Base-by-base conservation (phyloP, 352 stramenopile species). In the Pythium pyrilobum region DNA sequence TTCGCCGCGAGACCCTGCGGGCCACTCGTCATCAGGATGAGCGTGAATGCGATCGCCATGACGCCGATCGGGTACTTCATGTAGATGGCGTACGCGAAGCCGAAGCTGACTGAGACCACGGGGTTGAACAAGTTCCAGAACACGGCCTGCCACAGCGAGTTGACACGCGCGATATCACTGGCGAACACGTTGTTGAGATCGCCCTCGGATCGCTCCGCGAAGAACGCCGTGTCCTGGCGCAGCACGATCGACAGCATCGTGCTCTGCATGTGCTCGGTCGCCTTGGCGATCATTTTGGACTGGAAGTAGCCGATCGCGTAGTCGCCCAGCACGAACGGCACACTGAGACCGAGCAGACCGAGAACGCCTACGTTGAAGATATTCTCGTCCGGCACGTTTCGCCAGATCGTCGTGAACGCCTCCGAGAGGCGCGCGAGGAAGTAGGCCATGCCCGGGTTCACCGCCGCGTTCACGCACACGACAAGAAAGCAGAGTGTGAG, bases 251-350 rank as follows among this genome's bases (percentile, higher is more conserved):
- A 66, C 4, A 95, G 71, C 45, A 95, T 49, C 23, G 66, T 77
- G 34, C 61, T 74, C 56, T 95, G 81, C 60, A 95, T 74, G 40
- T 68, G 74, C 46, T 92, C 80, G 1, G 81, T 92, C 16, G 85
- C 85, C 64, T 92, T 95, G 24, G 81, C 82, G 49, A 95, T 95
- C 85, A 95, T 95, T 46, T 95, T 95, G 47, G 80, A 91, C 66
- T 95, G 85, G 67, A 95, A 95, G 59, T 89, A 93, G 36, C 85
- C 85, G 29, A 95, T 82, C 2, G 77, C 70, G 59, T 92, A 92
- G 65, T 95, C 76, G n/a, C 81, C 85, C 23, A 95, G 64, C 33
- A 91, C 81, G 53, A 93, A 95, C 16, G 85, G 85, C 21, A 95
- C 76, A 41, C 76, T 91, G 10, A 95, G 59, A 0, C 72, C 77